Conservation (phyloP, 2,329 filamentous ascomycete genomes). For the Calonectria crousiana region DNA sequence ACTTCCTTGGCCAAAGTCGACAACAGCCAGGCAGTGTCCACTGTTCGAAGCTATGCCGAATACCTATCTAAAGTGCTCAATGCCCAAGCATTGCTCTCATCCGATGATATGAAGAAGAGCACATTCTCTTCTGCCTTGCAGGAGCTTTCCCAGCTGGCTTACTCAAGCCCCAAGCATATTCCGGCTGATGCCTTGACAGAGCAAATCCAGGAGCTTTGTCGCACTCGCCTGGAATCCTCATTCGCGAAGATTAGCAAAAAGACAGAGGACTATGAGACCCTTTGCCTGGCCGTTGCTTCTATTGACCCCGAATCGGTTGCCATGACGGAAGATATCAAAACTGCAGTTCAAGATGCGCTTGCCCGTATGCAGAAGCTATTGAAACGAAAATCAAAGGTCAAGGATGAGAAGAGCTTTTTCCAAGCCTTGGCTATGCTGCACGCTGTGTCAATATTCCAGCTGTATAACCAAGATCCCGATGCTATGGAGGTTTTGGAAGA, state of each 20-base stretch:
- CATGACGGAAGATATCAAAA: constrained; percentile 68
- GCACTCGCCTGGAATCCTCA: constrained; percentile 68
- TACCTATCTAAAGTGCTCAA: constrained; percentile 67
- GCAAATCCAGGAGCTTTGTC: constrained; percentile 65
- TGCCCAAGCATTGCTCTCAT: constrained; percentile 45
- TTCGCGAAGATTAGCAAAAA: constrained; percentile 69
- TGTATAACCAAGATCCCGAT: constrained; percentile 91
- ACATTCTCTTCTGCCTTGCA: constrained; percentile 58
- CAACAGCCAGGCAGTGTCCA: constrained; percentile 44
- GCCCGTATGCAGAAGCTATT: constrained; percentile 66
- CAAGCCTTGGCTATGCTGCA: constrained; percentile 85
- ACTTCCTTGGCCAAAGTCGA: constrained; percentile 43
- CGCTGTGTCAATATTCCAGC: constrained; percentile 85
- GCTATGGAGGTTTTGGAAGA: constrained; percentile 86
- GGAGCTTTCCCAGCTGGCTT: constrained; percentile 67
- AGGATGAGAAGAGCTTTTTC: constrained; percentile 55
- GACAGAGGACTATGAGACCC: constrained; percentile 63
- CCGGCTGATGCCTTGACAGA: constrained; percentile 60
- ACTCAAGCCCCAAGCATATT: constrained; percentile 60
- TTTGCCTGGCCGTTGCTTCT: constrained; percentile 66
- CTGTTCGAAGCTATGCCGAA: constrained; percentile 63
- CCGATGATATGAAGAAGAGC: constrained; percentile 45
- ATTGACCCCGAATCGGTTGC: constrained; percentile 64
- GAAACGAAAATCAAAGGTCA: constrained; percentile 53
- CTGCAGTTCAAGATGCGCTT: constrained; percentile 65